Percentiles rank a stretch among this genome's conserved stretches.
Conservation (phyloP, 495 filamentous ascomycete species). For the Penicillium maclennaniae region DNA sequence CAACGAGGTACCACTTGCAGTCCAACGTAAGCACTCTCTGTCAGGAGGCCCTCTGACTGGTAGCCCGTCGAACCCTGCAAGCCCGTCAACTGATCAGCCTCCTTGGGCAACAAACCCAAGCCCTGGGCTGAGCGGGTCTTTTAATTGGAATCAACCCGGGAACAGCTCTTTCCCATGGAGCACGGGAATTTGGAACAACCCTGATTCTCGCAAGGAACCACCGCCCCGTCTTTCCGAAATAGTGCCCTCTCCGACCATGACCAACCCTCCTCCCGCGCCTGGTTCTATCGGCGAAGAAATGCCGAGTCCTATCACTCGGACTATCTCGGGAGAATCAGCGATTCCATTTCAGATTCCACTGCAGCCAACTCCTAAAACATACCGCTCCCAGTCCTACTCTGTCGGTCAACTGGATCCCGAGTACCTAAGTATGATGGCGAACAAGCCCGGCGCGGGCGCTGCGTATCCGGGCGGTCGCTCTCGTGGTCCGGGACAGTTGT, state of each 20-base stretch:
- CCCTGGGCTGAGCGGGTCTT: constrained; percentile 45
- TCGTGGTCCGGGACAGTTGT: constrained; percentile 54
- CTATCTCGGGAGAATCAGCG: constrained; percentile 52
- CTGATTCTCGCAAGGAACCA: constrained; percentile 68
- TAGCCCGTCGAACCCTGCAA: constrained; percentile 69
- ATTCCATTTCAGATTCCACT: constrained; percentile 89
- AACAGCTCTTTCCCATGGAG: constrained; percentile 66
- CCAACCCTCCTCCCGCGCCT: constrained; percentile 48
- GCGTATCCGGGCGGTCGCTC: constrained; percentile 39
- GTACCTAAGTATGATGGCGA: constrained; percentile 37
- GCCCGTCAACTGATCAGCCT: constrained; percentile 65
- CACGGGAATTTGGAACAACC: constrained; percentile 68
- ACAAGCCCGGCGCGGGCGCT: constrained; percentile 33
- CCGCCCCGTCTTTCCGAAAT: constrained; percentile 70
- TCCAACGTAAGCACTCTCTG: constrained; percentile 49
- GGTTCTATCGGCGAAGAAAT: constrained; percentile 45
- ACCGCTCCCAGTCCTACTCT: constrained; percentile 94
- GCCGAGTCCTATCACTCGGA: constrained; percentile 52
- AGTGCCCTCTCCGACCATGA: constrained; percentile 70
- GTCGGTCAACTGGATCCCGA: constrained; percentile 88
- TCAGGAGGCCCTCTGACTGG: constrained; percentile 63
- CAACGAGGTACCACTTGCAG: constrained; percentile 44
- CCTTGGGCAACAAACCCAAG: constrained; percentile 57
- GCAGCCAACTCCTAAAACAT: constrained; percentile 86
- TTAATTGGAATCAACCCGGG: constrained; percentile 57